Base-by-base conservation (phyloP, 2,329 filamentous ascomycete species). In the Tricladium varicosporioides region DNA sequence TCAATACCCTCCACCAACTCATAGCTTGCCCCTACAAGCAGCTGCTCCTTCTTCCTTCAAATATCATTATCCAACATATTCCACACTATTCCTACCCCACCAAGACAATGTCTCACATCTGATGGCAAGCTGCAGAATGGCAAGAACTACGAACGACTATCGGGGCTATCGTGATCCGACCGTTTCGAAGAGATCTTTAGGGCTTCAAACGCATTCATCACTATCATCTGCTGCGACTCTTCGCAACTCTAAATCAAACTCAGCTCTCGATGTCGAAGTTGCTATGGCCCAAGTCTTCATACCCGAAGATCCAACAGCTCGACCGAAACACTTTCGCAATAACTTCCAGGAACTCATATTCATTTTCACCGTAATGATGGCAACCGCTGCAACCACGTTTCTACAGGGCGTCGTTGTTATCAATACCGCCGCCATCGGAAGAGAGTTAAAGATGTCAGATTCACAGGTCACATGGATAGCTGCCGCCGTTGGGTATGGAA, bases 391-490 rank as follows among this genome's bases (percentile, higher is more conserved):
- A 65, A 79, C 78, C 9, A 79, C 80, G 4, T 84, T 89, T 63
- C 73, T 86, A 27, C 75, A 76, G 7, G 86, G 85, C 11, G 75
- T 79, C 4, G 78, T 82, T 4, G 78, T 84, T 2, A 85, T 87
- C 57, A 83, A 87, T 58, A 84, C 83, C 1, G 80, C 80, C 0
- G 80, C 80, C 46, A 84, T 87, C 46, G 83, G 80, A 1, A 67
- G 70, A n/a, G 81, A 85, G 58, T 69, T 88, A 53, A 67, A 75
- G 47, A 88, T 89, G 85, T 82, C 79, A 2, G 82, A 81, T 48
- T 81, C 84, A 1, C 78, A 89, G 65, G 81, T 89, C 19, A 86
- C 85, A 0, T 89, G 86, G 85, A 84, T 88, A 59, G 78, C 77
- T 48, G 84, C 84, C 7, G 79, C 84, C n/a, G 77, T 81, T 42